These are phyloP conservation scores for Tolypocladium tropicale DNA, from an alignment of 2,329 filamentous ascomycete genomes.

Conservation along the genomic window DNA sequence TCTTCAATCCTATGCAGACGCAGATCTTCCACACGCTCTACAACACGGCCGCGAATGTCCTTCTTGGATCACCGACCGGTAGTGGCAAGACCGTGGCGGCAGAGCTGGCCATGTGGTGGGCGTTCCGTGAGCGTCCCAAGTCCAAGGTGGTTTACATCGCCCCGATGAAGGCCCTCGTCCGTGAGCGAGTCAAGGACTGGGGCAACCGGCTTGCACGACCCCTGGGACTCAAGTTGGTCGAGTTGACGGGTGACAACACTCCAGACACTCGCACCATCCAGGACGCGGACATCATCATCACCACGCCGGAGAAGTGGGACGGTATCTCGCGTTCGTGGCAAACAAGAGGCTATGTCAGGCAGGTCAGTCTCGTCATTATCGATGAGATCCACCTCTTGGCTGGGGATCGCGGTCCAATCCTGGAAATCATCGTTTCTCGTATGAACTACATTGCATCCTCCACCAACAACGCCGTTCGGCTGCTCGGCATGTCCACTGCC, in stretches of 20 bases:
- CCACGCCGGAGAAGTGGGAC: conserved; percentile 99
- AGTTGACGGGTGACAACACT: conserved; percentile 94
- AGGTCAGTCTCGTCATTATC: conserved; percentile 94
- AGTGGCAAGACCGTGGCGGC: conserved; percentile 96
- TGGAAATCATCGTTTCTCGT: conserved; percentile 86
- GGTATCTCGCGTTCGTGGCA: conserved; percentile 99
- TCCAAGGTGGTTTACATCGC: conserved; percentile 99
- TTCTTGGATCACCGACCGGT: conserved; percentile 90
- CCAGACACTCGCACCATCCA: conserved; percentile 93
- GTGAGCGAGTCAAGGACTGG: conserved; percentile 96
- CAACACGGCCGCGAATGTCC: conserved; percentile 81
- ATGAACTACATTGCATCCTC: conserved; percentile 99
- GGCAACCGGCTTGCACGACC: conserved; percentile 67
- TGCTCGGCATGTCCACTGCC: conserved; percentile 98
- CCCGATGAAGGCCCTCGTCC: conserved; percentile 97
- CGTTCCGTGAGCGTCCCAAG: conserved; percentile 85
- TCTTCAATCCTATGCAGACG: conserved; percentile 99
- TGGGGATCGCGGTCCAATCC: conserved; percentile 89
- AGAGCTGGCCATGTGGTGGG: conserved; percentile 99
- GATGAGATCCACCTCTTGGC: conserved; percentile 98
- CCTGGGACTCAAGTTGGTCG: conserved; percentile 82
- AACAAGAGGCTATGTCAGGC: conserved; percentile 87
- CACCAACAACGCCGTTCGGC: conserved; percentile 75
- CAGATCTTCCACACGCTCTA: conserved; percentile 97
- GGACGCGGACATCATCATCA: conserved; percentile 95